Evolutionary conservation across 495 filamentous ascomycete genomes (phyloP).

Genomic region (Terfezia boudieri): DNA sequence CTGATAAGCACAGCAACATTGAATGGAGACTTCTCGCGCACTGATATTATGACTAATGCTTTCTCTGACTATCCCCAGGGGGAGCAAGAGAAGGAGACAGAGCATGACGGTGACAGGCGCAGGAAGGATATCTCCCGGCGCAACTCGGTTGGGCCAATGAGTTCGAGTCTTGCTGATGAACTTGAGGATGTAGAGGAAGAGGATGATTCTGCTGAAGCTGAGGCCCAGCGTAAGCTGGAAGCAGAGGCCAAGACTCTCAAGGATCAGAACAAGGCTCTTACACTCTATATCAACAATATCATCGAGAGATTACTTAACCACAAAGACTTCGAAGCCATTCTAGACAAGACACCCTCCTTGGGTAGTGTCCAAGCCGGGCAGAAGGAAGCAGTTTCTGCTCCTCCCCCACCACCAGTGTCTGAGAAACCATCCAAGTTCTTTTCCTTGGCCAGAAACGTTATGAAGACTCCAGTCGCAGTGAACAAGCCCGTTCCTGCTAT

Average conservation of each 20-base stretch:
- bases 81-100: constrained; percentile 8
- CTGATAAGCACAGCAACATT: constrained; percentile 81
- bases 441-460: neutral
- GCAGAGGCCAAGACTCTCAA: constrained; percentile 57
- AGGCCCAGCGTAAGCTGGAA: constrained; percentile 47
- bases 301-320: constrained; percentile 84
- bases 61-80: constrained; percentile 20
- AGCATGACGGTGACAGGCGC: constrained; percentile 15
- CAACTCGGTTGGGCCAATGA: constrained; percentile 17
- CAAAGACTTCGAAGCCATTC: constrained; percentile 79
- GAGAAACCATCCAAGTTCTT: neutral
- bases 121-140: constrained; percentile 21
- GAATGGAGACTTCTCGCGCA: constrained; percentile 75
- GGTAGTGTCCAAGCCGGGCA: neutral
- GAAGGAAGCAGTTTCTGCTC: constrained; percentile 15
- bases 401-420: constrained; percentile 19
- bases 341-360: constrained; percentile 42
- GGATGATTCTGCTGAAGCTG: constrained; percentile 33
- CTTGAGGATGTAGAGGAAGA: constrained; percentile 39
- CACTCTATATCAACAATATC: constrained; percentile 94
- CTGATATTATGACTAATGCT: constrained; percentile 46
- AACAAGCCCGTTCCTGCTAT: constrained; percentile 30
- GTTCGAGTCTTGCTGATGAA: constrained; percentile 52
- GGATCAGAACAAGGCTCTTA: constrained; percentile 90
- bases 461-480: neutral